Base-by-base conservation (phyloP, 345 rosid species). In the Populus davidiana region DNA sequence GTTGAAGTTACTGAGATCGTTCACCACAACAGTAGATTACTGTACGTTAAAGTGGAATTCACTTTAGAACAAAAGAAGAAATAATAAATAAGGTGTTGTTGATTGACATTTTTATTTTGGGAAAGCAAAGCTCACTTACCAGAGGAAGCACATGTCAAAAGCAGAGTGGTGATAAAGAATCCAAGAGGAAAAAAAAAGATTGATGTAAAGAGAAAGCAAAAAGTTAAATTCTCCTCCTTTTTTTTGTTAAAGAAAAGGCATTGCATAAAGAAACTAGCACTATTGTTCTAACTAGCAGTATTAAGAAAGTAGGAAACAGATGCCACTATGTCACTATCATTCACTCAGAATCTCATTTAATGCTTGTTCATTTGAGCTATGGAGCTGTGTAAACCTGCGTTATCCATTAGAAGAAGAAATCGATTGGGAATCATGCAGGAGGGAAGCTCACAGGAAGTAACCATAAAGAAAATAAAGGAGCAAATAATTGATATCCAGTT, bases 191-290 rank as follows among this genome's bases (percentile, higher is more conserved):
- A 56, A 62, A 64, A 77, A 67, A 72, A 77, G 77, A 63, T 27
- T 38, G 67, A 71, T 74, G n/a, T 71, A 72, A 78, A 77, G 85
- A 69, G 75, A 85, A 82, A 85, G 87, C 73, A 71, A 75, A 79
- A 81, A 62, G 49, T 35, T 64, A 31, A 8, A 33, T 33, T 67
- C 52, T 75, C 47, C 47, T 74, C 1, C 73, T 81, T 85, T 79
- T 67, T 77, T 11, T 67, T 71, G 75, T 72, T 23, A 79, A 77
- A 82, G 81, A 61, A 64, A 70, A 38, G 35, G 66, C 72, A 29
- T 73, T 68, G 31, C 61, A 29, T 66, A 64, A 44, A 25, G 70
- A 80, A 73, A 80, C 76, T 16, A 36, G 44, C 17, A 27, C 63
- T 44, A 69, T 61, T 76, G 71, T 67, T 59, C 49, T n/a, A 67